Evolutionary conservation across 805 yeast species (phyloP), one percentile per base, ranked within the genome.

Genomic region (Tetrapisispora iriomotensis): DNA sequence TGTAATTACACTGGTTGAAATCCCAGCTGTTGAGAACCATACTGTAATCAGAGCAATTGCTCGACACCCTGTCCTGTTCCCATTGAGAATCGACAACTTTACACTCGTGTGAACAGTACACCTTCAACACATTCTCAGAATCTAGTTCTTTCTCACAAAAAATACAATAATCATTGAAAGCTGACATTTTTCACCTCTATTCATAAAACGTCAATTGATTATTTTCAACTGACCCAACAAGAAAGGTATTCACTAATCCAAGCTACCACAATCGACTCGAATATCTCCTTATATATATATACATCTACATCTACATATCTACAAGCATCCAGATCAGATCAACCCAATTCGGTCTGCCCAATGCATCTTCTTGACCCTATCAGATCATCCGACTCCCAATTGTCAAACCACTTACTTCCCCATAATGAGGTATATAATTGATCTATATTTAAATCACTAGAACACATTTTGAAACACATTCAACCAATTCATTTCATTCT

Each of bases 131-230:
- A n/a, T 26, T 18, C 7, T 19, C 31, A 3, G 26, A 20, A 13
- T 26, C 25, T 20, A 34, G 14, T 34, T 19, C 27, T 27, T 14
- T 26, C n/a, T 34, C 37, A 19, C 37, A 34, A 13, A 15, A 14
- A 14, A 27, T 19, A 27, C 37, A 34, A n/a, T 34, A 34, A 26
- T 34, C 37, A 9, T 20, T 34, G n/a, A 34, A 34, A 19, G 31
- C 37, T 3, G 30, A 27, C 37, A 34, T 34, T 2, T 12, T 34
- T 18, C n/a, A n/a, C n/a, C n/a, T n/a, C n/a, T n/a, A n/a, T n/a
- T n/a, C n/a, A n/a, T n/a, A n/a, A n/a, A n/a, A n/a, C n/a, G n/a
- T n/a, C n/a, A n/a, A n/a, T n/a, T n/a, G n/a, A n/a, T n/a, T n/a
- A n/a, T n/a, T n/a, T n/a, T n/a, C n/a, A n/a, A n/a, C n/a, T n/a